phyloP scores from a whole-genome alignment of 2,329 filamentous ascomycete species.

The Teratosphaeria destructans region DNA sequence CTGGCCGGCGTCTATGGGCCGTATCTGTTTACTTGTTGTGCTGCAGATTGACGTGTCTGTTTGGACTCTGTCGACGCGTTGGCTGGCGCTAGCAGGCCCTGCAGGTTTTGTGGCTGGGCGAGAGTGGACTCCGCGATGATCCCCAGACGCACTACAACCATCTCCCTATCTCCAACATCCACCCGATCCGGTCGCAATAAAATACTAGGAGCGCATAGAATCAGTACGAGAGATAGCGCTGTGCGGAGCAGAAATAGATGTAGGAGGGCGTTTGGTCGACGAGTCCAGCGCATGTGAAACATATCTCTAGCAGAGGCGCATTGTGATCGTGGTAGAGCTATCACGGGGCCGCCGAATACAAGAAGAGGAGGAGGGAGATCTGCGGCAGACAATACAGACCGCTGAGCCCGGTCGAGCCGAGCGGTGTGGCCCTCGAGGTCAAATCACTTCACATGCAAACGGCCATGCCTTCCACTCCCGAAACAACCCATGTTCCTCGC shows the following conservation, averaged over 20 bases:
- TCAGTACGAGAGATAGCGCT: background rate
- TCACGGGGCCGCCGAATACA: background rate
- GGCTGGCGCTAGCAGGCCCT: background rate
- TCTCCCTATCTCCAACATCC: background rate
- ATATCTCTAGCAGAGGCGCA: background rate
- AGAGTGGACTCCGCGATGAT: background rate
- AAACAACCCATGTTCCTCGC: conserved; percentile 38
- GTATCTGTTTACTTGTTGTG: conserved; percentile 8
- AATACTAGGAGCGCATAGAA: background rate
- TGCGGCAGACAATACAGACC: background rate
- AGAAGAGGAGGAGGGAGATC: background rate
- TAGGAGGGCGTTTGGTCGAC: background rate
- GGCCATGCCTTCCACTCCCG: conserved; percentile 7
- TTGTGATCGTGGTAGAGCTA: background rate
- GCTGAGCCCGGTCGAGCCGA: too few relatives aligned
- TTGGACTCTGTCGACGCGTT: conserved; percentile 1
- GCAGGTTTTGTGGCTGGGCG: background rate
- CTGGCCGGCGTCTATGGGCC: conserved; percentile 9
- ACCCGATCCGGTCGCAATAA: background rate
- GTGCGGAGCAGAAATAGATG: background rate
- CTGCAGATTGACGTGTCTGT: conserved; percentile 12
- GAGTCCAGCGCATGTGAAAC: background rate
- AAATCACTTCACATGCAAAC: background rate
- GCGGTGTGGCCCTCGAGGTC: background rate
- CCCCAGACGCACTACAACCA: background rate